Evolutionary conservation across 345 rosid species (phyloP).

Genomic region (Rhizophora apiculata): DNA sequence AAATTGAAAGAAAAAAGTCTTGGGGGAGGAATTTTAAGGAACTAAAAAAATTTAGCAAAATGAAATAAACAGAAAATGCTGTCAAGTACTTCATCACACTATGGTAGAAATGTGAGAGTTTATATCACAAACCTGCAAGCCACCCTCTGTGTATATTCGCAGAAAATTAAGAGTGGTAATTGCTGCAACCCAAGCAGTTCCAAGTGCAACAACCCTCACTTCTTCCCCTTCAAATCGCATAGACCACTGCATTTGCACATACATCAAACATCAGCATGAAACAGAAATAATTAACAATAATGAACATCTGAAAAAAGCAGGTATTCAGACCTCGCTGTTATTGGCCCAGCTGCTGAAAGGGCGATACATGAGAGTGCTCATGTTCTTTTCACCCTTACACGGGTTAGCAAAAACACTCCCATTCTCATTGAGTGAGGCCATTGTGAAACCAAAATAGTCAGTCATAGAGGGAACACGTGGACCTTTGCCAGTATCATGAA

Average conservation of each 20-base stretch:
- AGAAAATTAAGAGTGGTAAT: conserved; percentile 84
- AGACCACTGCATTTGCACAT: conserved; percentile 69
- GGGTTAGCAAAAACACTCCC: conserved; percentile 95
- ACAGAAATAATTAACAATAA: conserved; percentile 6
- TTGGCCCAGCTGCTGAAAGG: conserved; percentile 90
- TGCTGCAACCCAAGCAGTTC: conserved; percentile 91
- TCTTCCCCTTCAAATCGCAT: conserved; percentile 98
- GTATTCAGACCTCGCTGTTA: conserved; percentile 72
- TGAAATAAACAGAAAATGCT: background rate
- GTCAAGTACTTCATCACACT: background rate
- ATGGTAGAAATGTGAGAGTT: conserved; percentile 13
- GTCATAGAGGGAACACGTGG: conserved; percentile 94
- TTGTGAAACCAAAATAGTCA: conserved; percentile 90
- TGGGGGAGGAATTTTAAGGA: background rate
- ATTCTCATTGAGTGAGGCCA: conserved; percentile 84
- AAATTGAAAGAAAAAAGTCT: background rate
- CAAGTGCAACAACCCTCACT: conserved; percentile 85
- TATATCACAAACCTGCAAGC: conserved; percentile 71
- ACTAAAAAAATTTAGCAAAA: background rate
- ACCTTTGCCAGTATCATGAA: conserved; percentile 94
- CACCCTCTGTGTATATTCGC: conserved; percentile 83
- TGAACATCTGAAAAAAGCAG: background rate
- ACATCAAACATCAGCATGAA: conserved; percentile 27
- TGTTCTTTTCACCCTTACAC: conserved; percentile 84
- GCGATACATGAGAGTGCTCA: conserved; percentile 91